Base-by-base conservation (phyloP, 371 early-diverging fungal species). In the Parasitella parasitica region DNA sequence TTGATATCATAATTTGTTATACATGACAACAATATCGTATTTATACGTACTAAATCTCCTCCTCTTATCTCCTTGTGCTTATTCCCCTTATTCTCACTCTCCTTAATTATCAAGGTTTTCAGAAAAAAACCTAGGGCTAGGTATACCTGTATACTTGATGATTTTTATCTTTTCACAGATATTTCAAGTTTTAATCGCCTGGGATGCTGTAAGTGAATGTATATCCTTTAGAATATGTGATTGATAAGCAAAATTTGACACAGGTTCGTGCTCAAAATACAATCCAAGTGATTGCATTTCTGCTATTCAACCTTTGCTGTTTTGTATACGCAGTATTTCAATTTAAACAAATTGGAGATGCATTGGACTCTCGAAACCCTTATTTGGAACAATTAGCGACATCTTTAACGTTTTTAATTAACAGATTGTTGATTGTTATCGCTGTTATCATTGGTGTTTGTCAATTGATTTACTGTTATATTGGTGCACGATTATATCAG, bases 271-370 rank as follows among this genome's bases (percentile, higher is more conserved):
- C 86, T 43, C 83, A 90, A 72, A 95, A 96, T 75, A 94, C 93
- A 1, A 92, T 95, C 59, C 94, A 95, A 71, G 82, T 95, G 34
- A 88, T 94, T 62, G 91, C 89, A 4, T 88, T 93, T 62, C 78
- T 94, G 36, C 52, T 90, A 37, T 92, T 95, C 78, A 91, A 94
- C 69, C 49, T 89, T 27, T 89, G 87, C 72, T 87, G 87, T 46
- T 87, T 93, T 66, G 79, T 82, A 59, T 94, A 94, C 67, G 84
- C 91, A 4, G 81, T 91, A 30, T 93, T 96, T 66, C 89, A 86
- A 38, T 78, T 81, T 39, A 75, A 73, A 57, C 81, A 81, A 63
- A 72, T 81, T 16, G 61, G 64, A 60, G 77, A 75, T 36, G 77
- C 74, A 18, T 36, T 78, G 27, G 57, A 51, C 34, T 63, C 65